Evolutionary conservation across 805 yeast genomes (phyloP).

Genomic region (Candida loeiensis): DNA sequence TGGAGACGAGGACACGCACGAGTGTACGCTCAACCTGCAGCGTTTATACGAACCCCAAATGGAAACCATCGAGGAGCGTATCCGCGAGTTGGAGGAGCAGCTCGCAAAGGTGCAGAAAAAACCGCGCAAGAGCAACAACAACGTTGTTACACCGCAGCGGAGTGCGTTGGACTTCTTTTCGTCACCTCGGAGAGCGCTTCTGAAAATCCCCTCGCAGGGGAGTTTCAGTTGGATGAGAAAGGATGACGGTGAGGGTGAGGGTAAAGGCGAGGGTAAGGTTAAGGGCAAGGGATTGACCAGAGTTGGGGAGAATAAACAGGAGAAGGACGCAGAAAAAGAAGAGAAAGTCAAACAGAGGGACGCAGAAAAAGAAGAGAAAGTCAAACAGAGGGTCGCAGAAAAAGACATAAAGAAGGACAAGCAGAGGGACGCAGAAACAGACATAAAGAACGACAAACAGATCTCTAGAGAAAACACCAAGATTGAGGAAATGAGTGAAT

Average conservation of each 20-base stretch:
- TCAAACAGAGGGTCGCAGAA: background rate
- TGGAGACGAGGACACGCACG: slow-evolving; percentile 28
- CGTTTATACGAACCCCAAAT: slow-evolving; percentile 28
- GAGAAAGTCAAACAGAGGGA: background rate
- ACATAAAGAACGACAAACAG: background rate
- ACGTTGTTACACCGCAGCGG: background rate
- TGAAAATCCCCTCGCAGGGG: slow-evolving; percentile 9
- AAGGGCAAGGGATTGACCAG: too few relatives aligned
- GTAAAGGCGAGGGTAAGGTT: background rate
- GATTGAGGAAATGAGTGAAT: too few relatives aligned
- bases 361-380: background rate
- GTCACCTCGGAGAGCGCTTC: background rate
- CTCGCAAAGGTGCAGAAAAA: slow-evolving; percentile 3
- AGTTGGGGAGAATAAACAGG: too few relatives aligned
- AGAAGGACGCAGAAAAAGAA: background rate
- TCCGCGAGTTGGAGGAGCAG: slow-evolving; percentile 21
- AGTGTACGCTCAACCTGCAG: slow-evolving; percentile 24
- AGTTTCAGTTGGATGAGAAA: background rate
- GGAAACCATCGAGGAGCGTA: slow-evolving; percentile 24
- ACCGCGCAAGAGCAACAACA: background rate
- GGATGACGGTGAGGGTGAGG: background rate
- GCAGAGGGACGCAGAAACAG: background rate
- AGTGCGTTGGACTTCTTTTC: background rate
- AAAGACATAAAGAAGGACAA: background rate
- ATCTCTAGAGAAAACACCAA: too few relatives aligned